Conservation (phyloP, 306 rosid species). For the Cyclanthera cordifolia region DNA sequence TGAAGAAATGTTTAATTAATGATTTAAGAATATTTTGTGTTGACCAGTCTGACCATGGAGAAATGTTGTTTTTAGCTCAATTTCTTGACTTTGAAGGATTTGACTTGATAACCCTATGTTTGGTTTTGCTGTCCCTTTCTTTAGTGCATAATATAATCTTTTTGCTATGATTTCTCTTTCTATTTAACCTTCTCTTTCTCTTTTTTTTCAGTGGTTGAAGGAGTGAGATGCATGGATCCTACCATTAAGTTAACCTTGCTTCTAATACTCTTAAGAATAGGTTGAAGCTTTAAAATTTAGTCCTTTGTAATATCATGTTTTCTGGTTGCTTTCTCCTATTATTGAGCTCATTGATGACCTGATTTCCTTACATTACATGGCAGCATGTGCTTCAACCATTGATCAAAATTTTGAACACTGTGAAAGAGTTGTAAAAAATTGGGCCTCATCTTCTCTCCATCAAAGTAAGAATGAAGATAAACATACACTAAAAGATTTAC, state of each 20-base stretch:
- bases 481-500: conserved; percentile 56
- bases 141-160: background rate
- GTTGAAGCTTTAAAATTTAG: conserved; percentile 20
- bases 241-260: conserved; percentile 32
- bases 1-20: background rate
- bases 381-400: conserved; percentile 31
- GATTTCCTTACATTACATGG: conserved; percentile 14
- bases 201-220: conserved; percentile 26
- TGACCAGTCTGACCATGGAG: background rate
- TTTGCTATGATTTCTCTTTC: conserved; percentile 6
- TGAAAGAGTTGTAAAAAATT: conserved; percentile 54
- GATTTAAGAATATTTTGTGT: background rate
- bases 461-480: conserved; percentile 46
- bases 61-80: background rate
- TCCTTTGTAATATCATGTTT: background rate
- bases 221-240: conserved; percentile 53
- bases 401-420: conserved; percentile 43
- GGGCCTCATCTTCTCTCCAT: conserved; percentile 60
- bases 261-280: conserved; percentile 47
- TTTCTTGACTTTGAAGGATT: background rate
- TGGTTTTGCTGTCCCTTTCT: background rate
- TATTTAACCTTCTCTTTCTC: background rate
- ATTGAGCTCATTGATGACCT: background rate
- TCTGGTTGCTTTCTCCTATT: background rate
- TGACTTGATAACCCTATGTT: background rate